phyloP scores from a whole-genome alignment of 768 basidiomycete genomes.

The Tricholoma furcatifolium region DNA sequence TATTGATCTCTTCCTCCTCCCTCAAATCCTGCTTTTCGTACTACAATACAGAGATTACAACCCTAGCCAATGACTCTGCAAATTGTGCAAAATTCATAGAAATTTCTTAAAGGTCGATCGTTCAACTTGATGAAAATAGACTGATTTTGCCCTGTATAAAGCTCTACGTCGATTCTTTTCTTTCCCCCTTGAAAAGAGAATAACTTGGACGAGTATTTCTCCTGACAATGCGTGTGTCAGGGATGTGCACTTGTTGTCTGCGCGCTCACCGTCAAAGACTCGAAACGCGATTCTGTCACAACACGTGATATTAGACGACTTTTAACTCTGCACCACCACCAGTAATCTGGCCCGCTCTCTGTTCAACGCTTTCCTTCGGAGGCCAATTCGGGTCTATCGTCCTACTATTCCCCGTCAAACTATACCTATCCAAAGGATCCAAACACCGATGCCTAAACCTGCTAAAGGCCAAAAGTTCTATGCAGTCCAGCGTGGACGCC shows the following conservation, averaged over 20 bases:
- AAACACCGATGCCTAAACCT: slow-evolving; percentile 18
- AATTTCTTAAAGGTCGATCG: too few species aligned
- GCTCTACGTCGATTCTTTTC: too few species aligned
- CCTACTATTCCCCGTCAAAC: neutral
- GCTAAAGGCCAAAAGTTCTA: slow-evolving; percentile 54
- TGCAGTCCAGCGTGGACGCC: slow-evolving; percentile 66
- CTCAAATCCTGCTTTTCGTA: neutral
- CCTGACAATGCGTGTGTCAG: too few species aligned
- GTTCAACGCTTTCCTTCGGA: slow-evolving; percentile 1
- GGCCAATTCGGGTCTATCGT: slow-evolving; percentile 7
- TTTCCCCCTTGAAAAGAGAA: too few species aligned
- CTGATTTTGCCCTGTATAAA: too few species aligned
- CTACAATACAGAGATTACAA: neutral
- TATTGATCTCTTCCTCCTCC: neutral
- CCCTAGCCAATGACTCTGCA: too few species aligned
- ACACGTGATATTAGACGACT: slow-evolving; percentile 4
- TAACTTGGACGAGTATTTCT: too few species aligned
- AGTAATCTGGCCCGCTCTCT: slow-evolving; percentile 11
- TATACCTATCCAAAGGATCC: neutral
- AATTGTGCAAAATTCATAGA: too few species aligned
- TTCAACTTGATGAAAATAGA: too few species aligned
- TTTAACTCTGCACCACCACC: slow-evolving; percentile 6
- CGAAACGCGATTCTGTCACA: slow-evolving; percentile 6
- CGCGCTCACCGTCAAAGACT: too few species aligned
- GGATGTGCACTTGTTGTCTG: too few species aligned